Evolutionary conservation across 2,329 filamentous ascomycete genomes (phyloP), one percentile per base, ranked within the genome.

Genomic region (Chaetomium sp.): DNA sequence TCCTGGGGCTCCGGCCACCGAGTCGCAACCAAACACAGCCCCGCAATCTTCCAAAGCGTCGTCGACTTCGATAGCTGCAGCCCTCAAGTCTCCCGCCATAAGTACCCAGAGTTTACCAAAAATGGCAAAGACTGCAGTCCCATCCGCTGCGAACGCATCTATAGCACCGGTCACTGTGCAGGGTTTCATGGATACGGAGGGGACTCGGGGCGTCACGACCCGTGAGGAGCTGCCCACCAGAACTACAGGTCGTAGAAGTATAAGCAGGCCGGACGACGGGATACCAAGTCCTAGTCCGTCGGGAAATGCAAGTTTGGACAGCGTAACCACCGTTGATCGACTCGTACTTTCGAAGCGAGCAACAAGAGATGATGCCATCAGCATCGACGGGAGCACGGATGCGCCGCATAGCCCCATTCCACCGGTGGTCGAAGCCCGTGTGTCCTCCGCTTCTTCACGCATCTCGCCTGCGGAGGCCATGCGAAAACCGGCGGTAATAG

Each of bases 401-500:
- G 67, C 69, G 5, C 71, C 76, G 3, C 68, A 72, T 14, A 80
- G 74, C 52, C 74, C 78, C 1, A 61, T 69, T 11, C 76, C 75
- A 56, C 64, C 60, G 12, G 65, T 67, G 2, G 48, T 57, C 27
- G 73, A 76, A 27, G 49, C 63, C 35, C 62, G 59, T 45, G 45
- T 64, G 36, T 51, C 69, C 35, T 63, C 66, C 12, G 55, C 63
- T 10, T 55, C 66, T 8, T 59, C 67, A 27, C 63, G 68, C 14
- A 55, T 65, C 12, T 63, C 67, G 4, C 63, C 68, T 6, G 64
- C 63, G 19, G 74, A 76, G 6, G 62, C 70, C 40, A 65, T 72
- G 59, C 68, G 76, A 67, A 69, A 74, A 58, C 72, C 82, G 1
- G 73, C 76, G 2, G 75, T 82, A 4, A 81, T 82, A 54, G 76